Evolutionary conservation across 768 basidiomycete species (phyloP).

Genomic region (Serendipita sp.): DNA sequence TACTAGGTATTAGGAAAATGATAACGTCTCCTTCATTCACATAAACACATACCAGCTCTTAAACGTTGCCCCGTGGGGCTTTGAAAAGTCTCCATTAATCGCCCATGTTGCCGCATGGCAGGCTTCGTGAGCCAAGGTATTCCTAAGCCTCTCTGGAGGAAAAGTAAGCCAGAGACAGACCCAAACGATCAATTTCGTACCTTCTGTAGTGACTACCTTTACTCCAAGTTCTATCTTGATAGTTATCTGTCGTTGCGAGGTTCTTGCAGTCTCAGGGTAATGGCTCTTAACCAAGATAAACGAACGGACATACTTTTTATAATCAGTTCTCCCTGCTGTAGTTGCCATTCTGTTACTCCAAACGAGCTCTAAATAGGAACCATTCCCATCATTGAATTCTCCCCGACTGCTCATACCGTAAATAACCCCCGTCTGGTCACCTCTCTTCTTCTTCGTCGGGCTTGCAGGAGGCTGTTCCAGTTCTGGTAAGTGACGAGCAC

Average conservation of each 20-base stretch:
- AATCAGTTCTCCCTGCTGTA: not conserved
- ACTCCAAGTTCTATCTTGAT: constrained; percentile 4
- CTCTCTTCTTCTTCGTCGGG: not conserved
- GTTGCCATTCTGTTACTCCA: constrained; percentile 5
- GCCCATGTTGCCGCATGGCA: constrained; percentile 2
- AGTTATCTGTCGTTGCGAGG: not conserved
- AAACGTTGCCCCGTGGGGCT: not conserved
- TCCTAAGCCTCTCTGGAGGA: not conserved
- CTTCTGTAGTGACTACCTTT: not conserved
- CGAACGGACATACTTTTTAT: not conserved
- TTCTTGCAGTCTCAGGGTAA: not conserved
- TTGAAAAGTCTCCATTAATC: not conserved
- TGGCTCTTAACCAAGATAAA: not conserved
- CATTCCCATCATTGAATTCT: not conserved
- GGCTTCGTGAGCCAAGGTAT: not conserved
- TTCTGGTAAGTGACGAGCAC: not conserved
- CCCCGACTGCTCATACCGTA: not conserved
- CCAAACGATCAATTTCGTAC: not conserved
- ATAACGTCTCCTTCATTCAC: not conserved
- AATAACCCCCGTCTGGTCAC: not conserved
- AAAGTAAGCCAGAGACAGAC: not conserved
- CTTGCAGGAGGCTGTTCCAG: not conserved
- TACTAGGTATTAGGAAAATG: not conserved
- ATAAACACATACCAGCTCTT: not conserved
- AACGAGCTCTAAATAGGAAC: not conserved